Conservation (phyloP, 2,329 filamentous ascomycete species). For the Phaeosphaeriaceae sp. region DNA sequence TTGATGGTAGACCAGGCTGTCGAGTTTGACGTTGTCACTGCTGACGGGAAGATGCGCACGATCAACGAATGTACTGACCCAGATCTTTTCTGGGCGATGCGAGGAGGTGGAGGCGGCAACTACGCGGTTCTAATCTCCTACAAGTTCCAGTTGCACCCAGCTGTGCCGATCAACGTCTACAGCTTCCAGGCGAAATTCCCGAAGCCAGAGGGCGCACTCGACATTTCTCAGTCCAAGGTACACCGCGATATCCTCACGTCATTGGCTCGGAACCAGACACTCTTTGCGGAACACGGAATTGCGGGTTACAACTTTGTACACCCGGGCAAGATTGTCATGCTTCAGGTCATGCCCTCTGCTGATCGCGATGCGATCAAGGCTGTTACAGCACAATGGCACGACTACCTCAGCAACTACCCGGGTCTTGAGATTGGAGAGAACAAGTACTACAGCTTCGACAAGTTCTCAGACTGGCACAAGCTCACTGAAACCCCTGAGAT, state of each 20-base stretch:
- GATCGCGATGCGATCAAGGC: slow-evolving; percentile 32
- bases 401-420: slow-evolving; percentile 41
- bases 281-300: slow-evolving; percentile 37
- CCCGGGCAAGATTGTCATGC: slow-evolving; percentile 38
- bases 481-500: slow-evolving; percentile 40
- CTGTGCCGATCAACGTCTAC: slow-evolving; percentile 45
- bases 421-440: slow-evolving; percentile 42
- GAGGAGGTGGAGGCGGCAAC: slow-evolving; percentile 46
- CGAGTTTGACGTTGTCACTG: slow-evolving; percentile 45
- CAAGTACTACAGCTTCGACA: slow-evolving; percentile 39
- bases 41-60: slow-evolving; percentile 37
- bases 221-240: slow-evolving; percentile 40
- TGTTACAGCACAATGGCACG: slow-evolving; percentile 38
- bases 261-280: slow-evolving; percentile 39
- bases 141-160: slow-evolving; percentile 45
- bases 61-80: slow-evolving; percentile 45
- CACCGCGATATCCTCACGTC: slow-evolving; percentile 41
- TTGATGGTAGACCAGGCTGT: slow-evolving; percentile 47
- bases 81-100: slow-evolving; percentile 48
- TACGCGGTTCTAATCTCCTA: slow-evolving; percentile 46
- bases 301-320: slow-evolving; percentile 47
- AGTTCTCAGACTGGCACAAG: slow-evolving; percentile 39
- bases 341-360: slow-evolving; percentile 39
- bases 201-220: slow-evolving; percentile 21
- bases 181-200: slow-evolving; percentile 43